Base-by-base conservation (phyloP, 2,329 filamentous ascomycete genomes). In the Fusarium mangiferae region DNA sequence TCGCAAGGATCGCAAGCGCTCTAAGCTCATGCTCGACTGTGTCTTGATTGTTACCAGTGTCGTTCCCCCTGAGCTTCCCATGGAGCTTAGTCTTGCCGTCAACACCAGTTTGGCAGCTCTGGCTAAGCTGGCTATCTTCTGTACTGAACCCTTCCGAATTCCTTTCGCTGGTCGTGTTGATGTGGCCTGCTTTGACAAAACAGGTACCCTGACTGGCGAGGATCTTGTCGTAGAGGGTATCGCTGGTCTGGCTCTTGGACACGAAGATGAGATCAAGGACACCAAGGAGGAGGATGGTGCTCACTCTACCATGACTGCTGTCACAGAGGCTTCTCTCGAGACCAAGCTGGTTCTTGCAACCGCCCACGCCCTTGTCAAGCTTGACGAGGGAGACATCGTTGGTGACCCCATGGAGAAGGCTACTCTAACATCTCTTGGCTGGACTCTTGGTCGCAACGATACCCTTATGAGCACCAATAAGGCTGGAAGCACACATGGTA, bases 321-420 rank as follows among this genome's bases (percentile, higher is more conserved):
- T 97, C 42, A 87, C 88, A 49, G 86, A 93, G 30, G 90, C 92
- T 74, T 90, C 90, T 42, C 87, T 95, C 49, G 92, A 97, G 77
- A 98, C 96, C 1, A 97, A 95, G 14, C 87, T 99, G 64, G 96
- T 98, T 60, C 90, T 99, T 61, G 96, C 96, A 46, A 97, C 95
- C 18, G 96, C 96, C 6, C 96, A 99, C 81, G 96, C 96, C 46
- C 87, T 99, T 35, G 97, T 99, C 56, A 98, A 96, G 81, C 89
- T 99, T 22, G 96, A 99, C 75, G 96, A 99, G 81, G 96, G 96
- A 26, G 96, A 99, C 18, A 93, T 98, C 76, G 96, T 99, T 49
- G 96, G 96, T 78, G 96, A 99, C 80, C 96, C 96, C 5, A 99
- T 99, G 96, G 96, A 99, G 81, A 98, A 98, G 84, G 96, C 96